A percentile compares a stretch with the other conserved stretches of the same genome.
These are phyloP conservation scores for Saturnispora serradocipensis DNA, from an alignment of 805 yeast genomes.

Conservation along the genomic window DNA sequence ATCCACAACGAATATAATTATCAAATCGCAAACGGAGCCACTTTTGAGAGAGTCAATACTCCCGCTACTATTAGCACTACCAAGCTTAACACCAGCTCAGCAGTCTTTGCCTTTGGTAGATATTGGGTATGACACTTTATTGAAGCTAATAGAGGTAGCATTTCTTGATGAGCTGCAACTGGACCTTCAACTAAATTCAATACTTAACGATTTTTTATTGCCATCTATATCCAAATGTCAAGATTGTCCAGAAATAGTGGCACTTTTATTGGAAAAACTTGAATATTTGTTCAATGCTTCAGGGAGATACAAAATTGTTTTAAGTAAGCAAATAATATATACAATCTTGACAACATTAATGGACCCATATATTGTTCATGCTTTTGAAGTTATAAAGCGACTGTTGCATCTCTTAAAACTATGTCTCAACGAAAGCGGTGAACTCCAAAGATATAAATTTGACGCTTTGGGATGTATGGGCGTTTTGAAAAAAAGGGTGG, in stretches of 20 bases:
- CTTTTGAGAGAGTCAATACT: conserved; percentile 19
- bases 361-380: conserved; percentile 21
- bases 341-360: conserved; percentile 18
- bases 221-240: conserved; percentile 20
- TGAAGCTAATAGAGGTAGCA: conserved; percentile 12
- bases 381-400: conserved; percentile 7
- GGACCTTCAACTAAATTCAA: conserved; percentile 12
- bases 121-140: conserved; percentile 17
- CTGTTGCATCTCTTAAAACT: not conserved
- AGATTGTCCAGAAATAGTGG: conserved; percentile 20
- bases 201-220: conserved; percentile 22
- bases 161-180: conserved; percentile 7
- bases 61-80: conserved; percentile 24
- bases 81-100: conserved; percentile 21
- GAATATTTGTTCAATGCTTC: conserved; percentile 11
- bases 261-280: conserved; percentile 12
- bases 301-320: conserved; percentile 16
- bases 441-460: conserved; percentile 11
- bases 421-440: conserved; percentile 1
- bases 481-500: conserved; percentile 2
- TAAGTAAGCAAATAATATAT: conserved; percentile 17
- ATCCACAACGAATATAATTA: conserved; percentile 14
- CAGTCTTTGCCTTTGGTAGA: conserved; percentile 17
- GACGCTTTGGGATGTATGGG: conserved; percentile 21
- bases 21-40: conserved; percentile 17